Percentiles rank a stretch among this genome's conserved stretches.
Conservation (phyloP, 1,284 basidiomycete genomes). For the Gomphus bonarii region DNA sequence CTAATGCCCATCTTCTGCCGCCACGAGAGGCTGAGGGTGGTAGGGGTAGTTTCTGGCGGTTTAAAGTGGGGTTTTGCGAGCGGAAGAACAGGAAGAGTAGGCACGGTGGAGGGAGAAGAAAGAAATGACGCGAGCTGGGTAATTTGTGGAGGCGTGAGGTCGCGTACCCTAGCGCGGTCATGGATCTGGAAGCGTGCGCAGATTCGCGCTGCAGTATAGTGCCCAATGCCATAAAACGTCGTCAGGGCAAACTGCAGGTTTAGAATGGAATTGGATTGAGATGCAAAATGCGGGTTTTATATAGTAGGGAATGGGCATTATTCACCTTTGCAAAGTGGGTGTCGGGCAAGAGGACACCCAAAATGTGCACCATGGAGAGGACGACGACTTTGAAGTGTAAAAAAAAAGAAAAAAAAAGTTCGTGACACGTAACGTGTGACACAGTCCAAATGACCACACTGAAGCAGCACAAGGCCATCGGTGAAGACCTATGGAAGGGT, state of each 20-base stretch:
- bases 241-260: constrained; percentile 66
- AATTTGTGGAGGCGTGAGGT: constrained; percentile 72
- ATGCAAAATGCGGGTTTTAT: constrained; percentile 4
- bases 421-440: constrained; percentile 8
- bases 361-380: constrained; percentile 58
- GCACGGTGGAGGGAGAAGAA: constrained; percentile 68
- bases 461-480: constrained; percentile 76
- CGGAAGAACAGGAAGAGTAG: constrained; percentile 48
- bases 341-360: constrained; percentile 67
- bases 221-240: constrained; percentile 76
- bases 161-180: constrained; percentile 63
- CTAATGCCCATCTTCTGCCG: constrained; percentile 23
- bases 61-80: constrained; percentile 45
- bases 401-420: not conserved
- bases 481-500: constrained; percentile 87
- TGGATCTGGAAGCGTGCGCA: constrained; percentile 87
- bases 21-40: constrained; percentile 19
- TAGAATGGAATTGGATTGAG: constrained; percentile 5
- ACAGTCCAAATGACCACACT: constrained; percentile 3
- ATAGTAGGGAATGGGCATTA: constrained; percentile 19
- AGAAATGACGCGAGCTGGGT: constrained; percentile 82
- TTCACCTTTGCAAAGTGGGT: constrained; percentile 55
- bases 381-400: not conserved
- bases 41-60: constrained; percentile 33
- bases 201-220: constrained; percentile 61